phyloP scores from a whole-genome alignment of 106 monocot genomes.

The Apostasia shenzhenica region DNA sequence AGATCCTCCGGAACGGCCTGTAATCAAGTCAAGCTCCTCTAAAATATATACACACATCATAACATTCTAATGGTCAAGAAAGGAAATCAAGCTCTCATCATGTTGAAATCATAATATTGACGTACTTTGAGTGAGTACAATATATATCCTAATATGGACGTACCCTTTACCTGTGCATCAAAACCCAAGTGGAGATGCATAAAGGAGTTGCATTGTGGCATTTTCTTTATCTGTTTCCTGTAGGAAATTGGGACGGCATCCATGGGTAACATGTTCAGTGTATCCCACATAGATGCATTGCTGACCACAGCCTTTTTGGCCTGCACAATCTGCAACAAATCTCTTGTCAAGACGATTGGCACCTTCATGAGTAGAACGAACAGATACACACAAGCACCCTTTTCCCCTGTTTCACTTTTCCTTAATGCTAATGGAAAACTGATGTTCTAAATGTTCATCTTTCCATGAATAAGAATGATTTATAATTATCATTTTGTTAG shows the following conservation, averaged over 20 bases:
- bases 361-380: too few species aligned
- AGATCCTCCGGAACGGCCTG: constrained; percentile 70
- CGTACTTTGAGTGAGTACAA: background rate
- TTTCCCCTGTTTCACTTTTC: too few species aligned
- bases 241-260: constrained; percentile 53
- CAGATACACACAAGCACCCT: too few species aligned
- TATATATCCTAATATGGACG: background rate
- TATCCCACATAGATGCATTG: constrained; percentile 99
- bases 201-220: constrained; percentile 92
- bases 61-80: too few species aligned
- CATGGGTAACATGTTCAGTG: constrained; percentile 59
- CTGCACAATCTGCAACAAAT: constrained; percentile 53
- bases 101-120: too few species aligned
- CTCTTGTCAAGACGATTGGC: background rate
- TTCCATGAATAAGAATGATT: too few species aligned
- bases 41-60: background rate
- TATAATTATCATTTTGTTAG: too few species aligned
- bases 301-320: constrained; percentile 93
- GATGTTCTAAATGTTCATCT: too few species aligned
- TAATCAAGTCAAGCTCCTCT: background rate
- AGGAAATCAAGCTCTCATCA: too few species aligned
- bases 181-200: constrained; percentile 99
- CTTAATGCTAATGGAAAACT: too few species aligned
- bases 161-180: constrained; percentile 49
- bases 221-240: constrained; percentile 42